Evolutionary conservation across 192 early-diverging fungal genomes (phyloP), one percentile per base, ranked within the genome.

Genomic region (Podila horticola): DNA sequence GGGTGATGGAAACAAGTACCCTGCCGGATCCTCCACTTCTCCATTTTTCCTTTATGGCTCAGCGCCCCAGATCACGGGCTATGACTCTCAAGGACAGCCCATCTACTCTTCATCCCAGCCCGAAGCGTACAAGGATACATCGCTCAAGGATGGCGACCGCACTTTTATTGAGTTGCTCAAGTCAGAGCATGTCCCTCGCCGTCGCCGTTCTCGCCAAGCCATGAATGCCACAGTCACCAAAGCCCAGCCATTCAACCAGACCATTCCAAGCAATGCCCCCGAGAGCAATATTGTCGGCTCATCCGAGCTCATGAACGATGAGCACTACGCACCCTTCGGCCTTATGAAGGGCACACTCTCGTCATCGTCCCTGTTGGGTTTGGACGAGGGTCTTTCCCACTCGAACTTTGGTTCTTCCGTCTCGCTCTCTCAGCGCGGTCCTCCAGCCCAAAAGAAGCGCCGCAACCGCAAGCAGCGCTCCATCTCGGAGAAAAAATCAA

Each of bases 161-260:
- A 67, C 71, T 51, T 70, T 81, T 60, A 66, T 73, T 26, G 66
- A 72, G 48, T 22, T 71, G 62, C 41, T 52, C 60, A 28, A 69
- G 62, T 34, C 70, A 62, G 30, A 73, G 58, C 12, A 45, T 38
- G 38, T 67, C 2, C 76, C 76, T 57, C 76, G 70, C 60, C 76
- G 76, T 29, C 76, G 76, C 49, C 76, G 76, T 28, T 81, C 76
- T 17, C 76, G 76, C 7, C 71, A 71, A 13, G 72, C 74, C 10
- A 62, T 75, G 66, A 62, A 67, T 30, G 17, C 64, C 5, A 31
- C 58, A 28, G 29, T 22, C 62, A 29, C 20, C 10, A 34, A 33
- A 8, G 20, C 28, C 30, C 48, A 73, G 22, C 24, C 66, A 7
- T 38, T 24, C 17, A 36, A 63, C 45, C 48, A 45, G 62, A 31